A percentile compares a stretch with the other conserved stretches of the same genome.
These are phyloP conservation scores for Lathyrus sativus DNA, from an alignment of 306 rosid species.

Conservation along the genomic window DNA sequence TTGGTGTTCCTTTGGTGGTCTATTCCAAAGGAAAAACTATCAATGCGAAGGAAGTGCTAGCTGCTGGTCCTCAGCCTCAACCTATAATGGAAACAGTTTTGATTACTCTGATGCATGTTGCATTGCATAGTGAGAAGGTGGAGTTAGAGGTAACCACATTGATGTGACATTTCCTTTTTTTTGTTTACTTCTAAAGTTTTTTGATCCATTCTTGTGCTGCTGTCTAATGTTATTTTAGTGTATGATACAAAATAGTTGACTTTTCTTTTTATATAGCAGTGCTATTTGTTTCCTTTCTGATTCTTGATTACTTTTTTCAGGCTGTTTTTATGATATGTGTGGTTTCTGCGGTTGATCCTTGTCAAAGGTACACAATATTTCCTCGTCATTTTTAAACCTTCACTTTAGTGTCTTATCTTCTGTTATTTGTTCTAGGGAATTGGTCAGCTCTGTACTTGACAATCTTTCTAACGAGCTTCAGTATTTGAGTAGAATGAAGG, in stretches of 20 bases:
- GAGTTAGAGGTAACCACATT: constrained; percentile 66
- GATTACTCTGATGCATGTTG: constrained; percentile 84
- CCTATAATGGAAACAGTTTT: constrained; percentile 73
- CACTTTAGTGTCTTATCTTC: constrained; percentile 32
- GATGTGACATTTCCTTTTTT: constrained; percentile 5
- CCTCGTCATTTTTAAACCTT: constrained; percentile 18
- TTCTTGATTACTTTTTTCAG: constrained; percentile 52
- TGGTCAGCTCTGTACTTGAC: constrained; percentile 62
- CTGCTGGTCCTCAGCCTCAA: constrained; percentile 74
- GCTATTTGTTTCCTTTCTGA: neutral
- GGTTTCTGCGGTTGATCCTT: constrained; percentile 81
- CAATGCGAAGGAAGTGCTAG: constrained; percentile 73
- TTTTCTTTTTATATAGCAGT: neutral
- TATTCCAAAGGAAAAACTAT: constrained; percentile 62
- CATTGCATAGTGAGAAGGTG: constrained; percentile 78
- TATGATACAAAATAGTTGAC: constrained; percentile 22
- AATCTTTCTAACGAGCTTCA: constrained; percentile 76
- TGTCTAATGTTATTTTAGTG: constrained; percentile 17
- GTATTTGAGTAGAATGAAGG: constrained; percentile 74
- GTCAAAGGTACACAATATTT: constrained; percentile 65
- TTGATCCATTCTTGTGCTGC: neutral
- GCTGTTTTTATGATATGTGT: constrained; percentile 90
- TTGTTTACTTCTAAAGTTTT: neutral
- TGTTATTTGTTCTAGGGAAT: constrained; percentile 54
- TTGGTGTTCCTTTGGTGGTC: constrained; percentile 73